Conservation (phyloP, 2,329 filamentous ascomycete species). For the Diaporthe sp. region DNA sequence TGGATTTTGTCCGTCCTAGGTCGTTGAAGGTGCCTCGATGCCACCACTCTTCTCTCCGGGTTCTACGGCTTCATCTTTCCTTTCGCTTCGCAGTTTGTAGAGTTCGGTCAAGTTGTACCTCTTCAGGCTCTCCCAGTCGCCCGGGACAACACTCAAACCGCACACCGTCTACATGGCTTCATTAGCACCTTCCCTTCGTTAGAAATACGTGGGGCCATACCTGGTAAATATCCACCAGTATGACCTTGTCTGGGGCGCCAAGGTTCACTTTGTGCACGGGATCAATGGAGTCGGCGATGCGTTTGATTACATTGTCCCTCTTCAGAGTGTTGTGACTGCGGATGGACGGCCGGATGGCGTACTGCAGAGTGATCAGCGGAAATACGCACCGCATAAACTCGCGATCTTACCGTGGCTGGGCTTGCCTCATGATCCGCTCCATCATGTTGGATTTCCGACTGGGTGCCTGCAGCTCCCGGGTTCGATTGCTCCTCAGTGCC, state of each 20-base stretch:
- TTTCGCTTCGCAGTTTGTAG: slow-evolving; percentile 60
- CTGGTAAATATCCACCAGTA: slow-evolving; percentile 86
- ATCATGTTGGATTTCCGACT: slow-evolving; percentile 39
- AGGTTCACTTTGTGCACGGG: slow-evolving; percentile 82
- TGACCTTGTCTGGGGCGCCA: slow-evolving; percentile 81
- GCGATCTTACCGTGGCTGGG: slow-evolving; percentile 22
- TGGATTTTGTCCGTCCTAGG: background rate
- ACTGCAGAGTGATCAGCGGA: slow-evolving; percentile 62
- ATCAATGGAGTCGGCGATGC: slow-evolving; percentile 76
- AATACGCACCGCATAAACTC: background rate
- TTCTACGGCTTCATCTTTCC: background rate
- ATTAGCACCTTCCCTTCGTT: background rate
- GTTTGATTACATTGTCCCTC: slow-evolving; percentile 78
- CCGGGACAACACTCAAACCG: slow-evolving; percentile 83
- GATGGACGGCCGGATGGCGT: slow-evolving; percentile 85
- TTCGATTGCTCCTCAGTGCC: slow-evolving; percentile 54
- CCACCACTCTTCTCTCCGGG: slow-evolving; percentile 25
- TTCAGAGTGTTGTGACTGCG: slow-evolving; percentile 80
- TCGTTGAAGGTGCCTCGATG: background rate
- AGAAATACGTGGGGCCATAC: slow-evolving; percentile 56
- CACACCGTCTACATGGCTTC: slow-evolving; percentile 71
- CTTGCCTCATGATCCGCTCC: slow-evolving; percentile 36
- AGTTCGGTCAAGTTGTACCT: slow-evolving; percentile 84
- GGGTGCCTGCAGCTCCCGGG: slow-evolving; percentile 39
- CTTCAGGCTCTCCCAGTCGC: slow-evolving; percentile 81